Evolutionary conservation across 2,329 filamentous ascomycete genomes (phyloP).

Genomic region (Fusarium humuli): DNA sequence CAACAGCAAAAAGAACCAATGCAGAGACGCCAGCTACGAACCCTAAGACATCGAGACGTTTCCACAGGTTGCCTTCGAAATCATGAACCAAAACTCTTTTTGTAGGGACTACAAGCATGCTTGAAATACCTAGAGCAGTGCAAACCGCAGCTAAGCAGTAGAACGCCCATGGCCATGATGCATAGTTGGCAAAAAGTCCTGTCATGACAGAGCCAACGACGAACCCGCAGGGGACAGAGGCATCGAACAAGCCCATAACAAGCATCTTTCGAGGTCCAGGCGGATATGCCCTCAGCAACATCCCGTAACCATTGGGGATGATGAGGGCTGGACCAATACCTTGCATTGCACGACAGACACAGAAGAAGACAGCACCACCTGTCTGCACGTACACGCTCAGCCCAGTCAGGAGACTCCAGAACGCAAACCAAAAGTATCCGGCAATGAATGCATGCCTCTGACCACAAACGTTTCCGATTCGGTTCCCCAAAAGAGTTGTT

Average conservation of each 20-base stretch:
- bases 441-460: slow-evolving; percentile 39
- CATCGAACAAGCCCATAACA: slow-evolving; percentile 43
- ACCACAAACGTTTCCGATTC: slow-evolving; percentile 42
- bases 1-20: slow-evolving; percentile 40
- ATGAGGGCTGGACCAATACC: slow-evolving; percentile 42
- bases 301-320: slow-evolving; percentile 41
- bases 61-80: slow-evolving; percentile 44
- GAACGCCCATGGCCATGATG: slow-evolving; percentile 45
- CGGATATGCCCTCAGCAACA: slow-evolving; percentile 43
- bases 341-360: slow-evolving; percentile 43
- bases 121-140: slow-evolving; percentile 35
- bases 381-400: slow-evolving; percentile 36
- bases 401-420: slow-evolving; percentile 45
- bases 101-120: slow-evolving; percentile 38
- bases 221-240: slow-evolving; percentile 40
- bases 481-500: slow-evolving; percentile 39
- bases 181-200: slow-evolving; percentile 39
- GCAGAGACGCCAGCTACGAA: slow-evolving; percentile 25
- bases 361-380: slow-evolving; percentile 37
- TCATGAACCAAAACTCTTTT: slow-evolving; percentile 39
- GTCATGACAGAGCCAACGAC: slow-evolving; percentile 44
- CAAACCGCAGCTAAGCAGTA: slow-evolving; percentile 41
- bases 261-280: slow-evolving; percentile 42
- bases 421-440: slow-evolving; percentile 44
- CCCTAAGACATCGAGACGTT: slow-evolving; percentile 39